Evolutionary conservation across 441 rosid species (phyloP).

Genomic region (Corymbia citriodora): DNA sequence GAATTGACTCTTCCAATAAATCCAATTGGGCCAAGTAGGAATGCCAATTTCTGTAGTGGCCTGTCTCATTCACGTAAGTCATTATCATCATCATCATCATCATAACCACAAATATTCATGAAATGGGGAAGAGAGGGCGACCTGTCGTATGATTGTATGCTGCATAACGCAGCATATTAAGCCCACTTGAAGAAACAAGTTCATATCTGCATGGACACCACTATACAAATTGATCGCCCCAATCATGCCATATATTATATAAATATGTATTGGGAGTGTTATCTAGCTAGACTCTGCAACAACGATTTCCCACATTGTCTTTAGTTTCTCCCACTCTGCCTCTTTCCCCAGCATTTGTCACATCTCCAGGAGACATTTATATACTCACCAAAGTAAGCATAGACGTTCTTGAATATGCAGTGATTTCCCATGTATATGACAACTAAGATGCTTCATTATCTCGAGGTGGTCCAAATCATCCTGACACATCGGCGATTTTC

Average conservation of each 20-base stretch:
- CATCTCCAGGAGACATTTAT: not conserved
- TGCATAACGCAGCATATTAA: not conserved
- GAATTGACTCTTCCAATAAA: not conserved
- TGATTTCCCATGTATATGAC: not conserved
- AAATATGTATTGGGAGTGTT: not conserved
- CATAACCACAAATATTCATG: not conserved
- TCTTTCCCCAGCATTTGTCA: not conserved
- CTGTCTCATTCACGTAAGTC: not conserved
- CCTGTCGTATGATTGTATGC: not conserved
- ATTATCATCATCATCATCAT: not conserved
- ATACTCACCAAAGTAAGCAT: not conserved
- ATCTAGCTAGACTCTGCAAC: not conserved
- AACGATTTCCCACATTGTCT: not conserved
- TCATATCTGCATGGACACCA: slow-evolving; percentile 6
- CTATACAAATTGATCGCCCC: not conserved
- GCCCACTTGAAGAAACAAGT: not conserved
- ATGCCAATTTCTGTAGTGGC: not conserved
- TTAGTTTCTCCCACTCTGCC: not conserved
- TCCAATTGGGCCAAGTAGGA: not conserved
- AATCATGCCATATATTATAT: not conserved
- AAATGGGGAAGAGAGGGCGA: not conserved
- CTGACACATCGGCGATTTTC: not conserved
- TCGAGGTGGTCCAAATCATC: not conserved
- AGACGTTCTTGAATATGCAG: not conserved
- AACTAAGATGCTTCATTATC: not conserved